Evolutionary conservation across 2,329 filamentous ascomycete species (phyloP), one percentile per base, ranked within the genome.

Genomic region (Chaetomium olivaceum): DNA sequence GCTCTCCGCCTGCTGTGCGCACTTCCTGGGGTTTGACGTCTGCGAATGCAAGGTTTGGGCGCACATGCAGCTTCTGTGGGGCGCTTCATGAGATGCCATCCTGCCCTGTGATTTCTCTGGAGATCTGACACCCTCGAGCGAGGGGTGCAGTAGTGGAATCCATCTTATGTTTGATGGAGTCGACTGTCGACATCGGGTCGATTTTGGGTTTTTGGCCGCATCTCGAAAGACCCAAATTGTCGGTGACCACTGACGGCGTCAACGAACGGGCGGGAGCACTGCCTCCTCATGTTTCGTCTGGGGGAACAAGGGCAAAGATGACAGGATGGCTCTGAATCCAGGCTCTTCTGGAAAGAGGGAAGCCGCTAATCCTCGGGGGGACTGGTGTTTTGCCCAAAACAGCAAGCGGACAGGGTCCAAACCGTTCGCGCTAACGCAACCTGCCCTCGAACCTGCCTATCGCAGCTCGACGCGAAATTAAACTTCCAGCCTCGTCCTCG

Each of bases 401-500:
- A 27, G 60, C 60, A 66, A 66, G 56, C 21, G 16, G 19, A 27
- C 36, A 27, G 39, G 46, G 43, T 23, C 11, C 6, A 27, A 19
- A 31, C 21, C 12, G 50, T 51, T 48, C 3, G 50, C 31, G 66
- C 66, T 71, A 71, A 68, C 66, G 61, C 54, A 64, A 25, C 62
- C 31, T 43, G 39, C 62, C 16, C 63, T 65, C 36, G 33, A 58
- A 14, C 59, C 59, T 64, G 56, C 69, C 69, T 70, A 72, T 70
- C 67, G 46, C 51, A 46, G 64, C 33, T 39, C 55, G 46, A 66
- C 67, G 67, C 68, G 70, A 71, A 70, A 71, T 72, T 69, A 69
- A 43, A 60, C 67, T 62, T 29, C 66, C 66, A 70, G 69, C 67
- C 65, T 68, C 63, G 57, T 58, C 36, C 39, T 64, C 60, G 62